Percentiles rank a stretch among this genome's conserved stretches.
These are phyloP conservation scores for Chrysoporthe deuterocubensis DNA, from an alignment of 2,329 filamentous ascomycete genomes.

Conservation along the genomic window DNA sequence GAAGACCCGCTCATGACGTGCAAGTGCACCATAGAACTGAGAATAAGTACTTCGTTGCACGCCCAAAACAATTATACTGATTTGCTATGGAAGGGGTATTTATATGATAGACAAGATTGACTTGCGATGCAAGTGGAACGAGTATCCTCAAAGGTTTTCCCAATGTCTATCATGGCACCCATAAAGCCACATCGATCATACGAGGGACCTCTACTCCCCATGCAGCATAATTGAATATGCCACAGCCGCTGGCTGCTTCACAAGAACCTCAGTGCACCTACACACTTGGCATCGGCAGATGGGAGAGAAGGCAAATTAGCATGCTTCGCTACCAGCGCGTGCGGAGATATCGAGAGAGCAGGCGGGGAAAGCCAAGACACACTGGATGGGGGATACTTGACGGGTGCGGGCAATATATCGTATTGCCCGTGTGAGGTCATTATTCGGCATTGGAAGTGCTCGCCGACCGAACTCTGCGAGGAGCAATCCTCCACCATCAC, in stretches of 20 bases:
- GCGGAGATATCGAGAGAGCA: background rate
- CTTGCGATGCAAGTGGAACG: too few relatives aligned
- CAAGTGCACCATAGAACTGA: too few relatives aligned
- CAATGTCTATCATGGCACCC: too few relatives aligned
- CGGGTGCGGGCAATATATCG: background rate
- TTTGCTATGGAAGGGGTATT: too few relatives aligned
- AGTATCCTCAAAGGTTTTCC: too few relatives aligned
- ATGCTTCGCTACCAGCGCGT: background rate
- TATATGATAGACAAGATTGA: too few relatives aligned
- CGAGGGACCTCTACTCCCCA: too few relatives aligned
- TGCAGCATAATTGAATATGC: background rate
- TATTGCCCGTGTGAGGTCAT: slow-evolving; percentile 5
- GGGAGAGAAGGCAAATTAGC: background rate
- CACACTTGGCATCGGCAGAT: background rate
- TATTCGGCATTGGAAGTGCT: slow-evolving; percentile 22
- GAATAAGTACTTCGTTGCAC: too few relatives aligned
- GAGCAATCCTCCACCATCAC: background rate
- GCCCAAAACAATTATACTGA: too few relatives aligned
- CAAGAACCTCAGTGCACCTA: background rate
- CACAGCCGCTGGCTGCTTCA: background rate
- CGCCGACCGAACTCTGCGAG: slow-evolving; percentile 13
- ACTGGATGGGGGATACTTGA: background rate
- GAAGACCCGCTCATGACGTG: too few relatives aligned
- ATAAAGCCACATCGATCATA: too few relatives aligned
- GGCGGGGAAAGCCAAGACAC: background rate